Conservation (phyloP, 2,329 filamentous ascomycete genomes). For the Fusarium sp. region DNA sequence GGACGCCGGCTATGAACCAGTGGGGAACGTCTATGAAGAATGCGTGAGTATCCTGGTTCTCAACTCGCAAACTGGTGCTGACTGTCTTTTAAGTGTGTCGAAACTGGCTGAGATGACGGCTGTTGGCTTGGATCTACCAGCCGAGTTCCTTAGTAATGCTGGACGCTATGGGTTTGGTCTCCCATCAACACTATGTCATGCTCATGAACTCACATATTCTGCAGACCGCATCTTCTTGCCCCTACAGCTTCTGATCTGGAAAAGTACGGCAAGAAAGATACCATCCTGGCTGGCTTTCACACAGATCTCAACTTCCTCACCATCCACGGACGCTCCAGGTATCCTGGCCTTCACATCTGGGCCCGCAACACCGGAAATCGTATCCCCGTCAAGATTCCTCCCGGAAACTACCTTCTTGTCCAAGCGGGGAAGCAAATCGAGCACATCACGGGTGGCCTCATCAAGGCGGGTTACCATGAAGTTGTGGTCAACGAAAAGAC, state of each 20-base stretch:
- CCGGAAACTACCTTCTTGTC: conserved; percentile 69
- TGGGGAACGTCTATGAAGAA: conserved; percentile 72
- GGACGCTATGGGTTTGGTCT: conserved; percentile 65
- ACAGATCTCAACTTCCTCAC: conserved; percentile 75
- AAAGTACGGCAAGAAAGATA: conserved; percentile 66
- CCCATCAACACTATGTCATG: background rate
- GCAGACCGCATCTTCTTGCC: conserved; percentile 70
- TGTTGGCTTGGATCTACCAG: conserved; percentile 65
- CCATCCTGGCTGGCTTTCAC: conserved; percentile 73
- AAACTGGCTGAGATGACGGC: conserved; percentile 71
- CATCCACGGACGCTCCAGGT: conserved; percentile 73
- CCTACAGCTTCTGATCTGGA: conserved; percentile 70
- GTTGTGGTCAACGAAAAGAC: conserved; percentile 69
- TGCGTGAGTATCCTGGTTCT: conserved; percentile 57
- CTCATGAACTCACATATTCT: background rate
- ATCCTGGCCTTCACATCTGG: conserved; percentile 73
- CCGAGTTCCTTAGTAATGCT: conserved; percentile 65
- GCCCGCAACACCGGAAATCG: conserved; percentile 71
- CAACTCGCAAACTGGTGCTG: background rate
- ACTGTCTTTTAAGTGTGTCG: conserved; percentile 56
- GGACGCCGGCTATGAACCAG: conserved; percentile 66
- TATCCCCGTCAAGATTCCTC: conserved; percentile 70
- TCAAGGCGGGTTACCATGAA: conserved; percentile 73
- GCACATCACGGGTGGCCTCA: conserved; percentile 69
- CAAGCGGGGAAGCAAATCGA: conserved; percentile 74